Percentiles rank a stretch among this genome's conserved stretches.
These are phyloP conservation scores for Fusarium veterinarium DNA, from an alignment of 2,329 filamentous ascomycete species.

Conservation along the genomic window DNA sequence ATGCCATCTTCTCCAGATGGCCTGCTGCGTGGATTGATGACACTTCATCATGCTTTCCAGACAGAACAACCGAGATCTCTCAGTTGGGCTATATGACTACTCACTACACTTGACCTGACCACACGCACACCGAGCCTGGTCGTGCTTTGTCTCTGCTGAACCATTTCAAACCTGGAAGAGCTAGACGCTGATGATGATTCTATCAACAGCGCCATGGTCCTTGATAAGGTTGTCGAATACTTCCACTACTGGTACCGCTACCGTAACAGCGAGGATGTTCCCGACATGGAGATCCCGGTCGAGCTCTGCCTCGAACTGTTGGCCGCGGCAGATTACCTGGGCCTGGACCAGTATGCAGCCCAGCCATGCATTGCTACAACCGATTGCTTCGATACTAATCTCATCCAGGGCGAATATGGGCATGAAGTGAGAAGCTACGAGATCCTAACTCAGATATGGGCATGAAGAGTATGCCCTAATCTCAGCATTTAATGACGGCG, in stretches of 20 bases:
- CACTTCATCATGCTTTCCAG: constrained; percentile 58
- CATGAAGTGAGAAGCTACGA: constrained; percentile 47
- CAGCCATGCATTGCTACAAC: constrained; percentile 47
- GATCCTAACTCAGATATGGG: not conserved
- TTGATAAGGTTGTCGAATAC: constrained; percentile 86
- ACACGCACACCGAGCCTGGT: constrained; percentile 28
- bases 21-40: constrained; percentile 51
- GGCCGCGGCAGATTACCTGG: constrained; percentile 81
- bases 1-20: constrained; percentile 21
- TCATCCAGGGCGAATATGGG: constrained; percentile 52
- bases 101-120: constrained; percentile 75
- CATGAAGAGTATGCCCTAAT: not conserved
- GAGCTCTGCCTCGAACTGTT: constrained; percentile 83
- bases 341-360: constrained; percentile 66
- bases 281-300: constrained; percentile 83
- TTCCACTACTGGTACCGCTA: constrained; percentile 85
- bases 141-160: constrained; percentile 22
- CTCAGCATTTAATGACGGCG: constrained; percentile 18
- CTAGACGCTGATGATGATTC: constrained; percentile 41
- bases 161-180: constrained; percentile 17
- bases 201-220: constrained; percentile 71
- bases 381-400: constrained; percentile 46
- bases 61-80: constrained; percentile 55
- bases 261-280: constrained; percentile 75
- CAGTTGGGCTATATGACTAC: constrained; percentile 61